Evolutionary conservation across 163 green algal species (phyloP), one percentile per base, ranked within the genome.

Genomic region (Scenedesmus sp.): DNA sequence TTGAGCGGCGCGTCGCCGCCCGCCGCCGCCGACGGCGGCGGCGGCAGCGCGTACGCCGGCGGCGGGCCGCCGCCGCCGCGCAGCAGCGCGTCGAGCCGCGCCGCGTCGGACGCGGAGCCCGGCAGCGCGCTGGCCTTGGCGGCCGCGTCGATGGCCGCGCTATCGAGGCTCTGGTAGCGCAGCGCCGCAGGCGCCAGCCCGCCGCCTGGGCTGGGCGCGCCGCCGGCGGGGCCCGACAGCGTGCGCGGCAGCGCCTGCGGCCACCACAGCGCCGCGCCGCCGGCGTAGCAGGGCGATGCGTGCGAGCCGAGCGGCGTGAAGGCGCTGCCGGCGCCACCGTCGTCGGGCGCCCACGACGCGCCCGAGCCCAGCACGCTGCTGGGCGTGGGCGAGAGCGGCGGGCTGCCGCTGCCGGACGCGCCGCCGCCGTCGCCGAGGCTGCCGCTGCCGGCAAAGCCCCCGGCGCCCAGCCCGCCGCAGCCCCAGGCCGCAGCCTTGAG

Each of bases 111-210:
- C 39, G 39, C 39, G 7, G 39, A 47, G 39, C 36, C 34, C 50
- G n/a, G 31, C 67, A 76, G 51, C 67, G 31, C 31, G 34, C 51
- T 39, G 39, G 11, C 10, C 24, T 10, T 26, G 67, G 33, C 45
- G 51, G 39, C 62, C 51, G 34, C 29, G 17, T 54, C 6, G 48
- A 48, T 53, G 66, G 42, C 29, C 48, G 20, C 9, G 48, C 66
- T 33, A 39, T 75, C 66, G n/a, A 65, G 5, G 51, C 67, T 76
- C 28, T 56, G 42, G 67, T 65, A 53, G 33, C 51, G 48, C 28
- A 65, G 44, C 15, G 51, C 67, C 0, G 31, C 22, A 1, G 28
- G 6, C 15, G 28, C 50, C 24, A 63, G 22, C 39, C 39, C 39
- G 50, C 26, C 5, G 48, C 22, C 33, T 51, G 33, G 9, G 54